These are phyloP conservation scores for Luzula sylvatica DNA, from an alignment of 176 grass and related monocot genomes.

Conservation along the genomic window DNA sequence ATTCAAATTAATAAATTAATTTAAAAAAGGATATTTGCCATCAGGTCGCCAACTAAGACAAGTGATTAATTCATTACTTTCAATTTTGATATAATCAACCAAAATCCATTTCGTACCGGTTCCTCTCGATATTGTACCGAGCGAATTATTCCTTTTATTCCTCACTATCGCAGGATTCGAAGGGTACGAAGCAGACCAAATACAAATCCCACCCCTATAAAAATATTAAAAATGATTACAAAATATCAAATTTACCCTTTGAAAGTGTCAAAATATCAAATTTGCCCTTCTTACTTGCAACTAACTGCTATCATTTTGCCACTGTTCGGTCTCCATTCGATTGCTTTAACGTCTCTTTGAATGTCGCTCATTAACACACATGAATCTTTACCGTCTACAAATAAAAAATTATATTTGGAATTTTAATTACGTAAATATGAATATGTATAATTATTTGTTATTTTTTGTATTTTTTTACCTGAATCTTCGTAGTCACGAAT, in stretches of 20 bases:
- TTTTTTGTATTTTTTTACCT: conserved; percentile 36
- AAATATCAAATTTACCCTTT: too few relatives aligned
- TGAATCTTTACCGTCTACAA: conserved; percentile 72
- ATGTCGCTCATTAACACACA: conserved; percentile 60
- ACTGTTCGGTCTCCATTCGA: conserved; percentile 90
- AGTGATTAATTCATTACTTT: conserved; percentile 47
- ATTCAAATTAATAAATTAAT: too few relatives aligned
- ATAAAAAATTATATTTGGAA: neutral
- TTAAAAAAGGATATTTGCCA: conserved; percentile 83
- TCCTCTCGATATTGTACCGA: conserved; percentile 54
- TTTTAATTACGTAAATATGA: conserved; percentile 1
- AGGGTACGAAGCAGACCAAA: conserved; percentile 95
- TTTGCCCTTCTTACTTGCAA: conserved; percentile 52
- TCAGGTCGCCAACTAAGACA: conserved; percentile 80
- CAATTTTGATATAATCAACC: conserved; percentile 55
- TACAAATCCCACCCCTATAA: conserved; percentile 72
- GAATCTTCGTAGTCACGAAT: conserved; percentile 66
- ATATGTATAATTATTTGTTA: too few relatives aligned
- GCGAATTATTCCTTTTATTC: conserved; percentile 38
- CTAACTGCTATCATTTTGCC: conserved; percentile 86
- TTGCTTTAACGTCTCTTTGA: conserved; percentile 59
- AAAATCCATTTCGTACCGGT: conserved; percentile 62
- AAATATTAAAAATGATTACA: conserved; percentile 1
- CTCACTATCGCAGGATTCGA: conserved; percentile 62
- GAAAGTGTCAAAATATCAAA: neutral